A percentile compares a stretch with the other conserved stretches of the same genome.
phyloP scores from a whole-genome alignment of 106 monocot genomes.

The Allium sativum region DNA sequence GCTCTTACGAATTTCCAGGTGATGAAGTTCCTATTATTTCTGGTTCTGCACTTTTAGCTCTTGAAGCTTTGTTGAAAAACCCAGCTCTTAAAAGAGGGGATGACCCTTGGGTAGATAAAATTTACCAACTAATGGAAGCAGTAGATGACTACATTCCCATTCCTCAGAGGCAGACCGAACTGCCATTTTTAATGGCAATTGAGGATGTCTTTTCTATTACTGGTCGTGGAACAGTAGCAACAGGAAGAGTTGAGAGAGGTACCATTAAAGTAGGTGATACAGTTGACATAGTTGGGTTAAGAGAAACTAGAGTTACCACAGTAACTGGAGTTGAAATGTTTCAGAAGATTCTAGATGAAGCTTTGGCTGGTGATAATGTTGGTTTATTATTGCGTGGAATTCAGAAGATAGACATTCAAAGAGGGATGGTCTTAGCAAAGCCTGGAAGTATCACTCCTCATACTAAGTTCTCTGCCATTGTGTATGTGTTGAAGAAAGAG shows the following conservation, averaged over 20 bases:
- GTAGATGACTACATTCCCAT: slow-evolving; percentile 90
- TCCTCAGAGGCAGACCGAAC: slow-evolving; percentile 78
- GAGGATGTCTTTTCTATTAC: slow-evolving; percentile 99
- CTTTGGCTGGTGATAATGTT: slow-evolving; percentile 67
- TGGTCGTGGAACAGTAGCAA: slow-evolving; percentile 85
- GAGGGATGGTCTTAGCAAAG: slow-evolving; percentile 69
- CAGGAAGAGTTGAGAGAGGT: slow-evolving; percentile 77
- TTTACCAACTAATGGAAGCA: slow-evolving; percentile 68
- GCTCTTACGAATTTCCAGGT: slow-evolving; percentile 81
- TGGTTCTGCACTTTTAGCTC: slow-evolving; percentile 84
- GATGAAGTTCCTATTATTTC: slow-evolving; percentile 83
- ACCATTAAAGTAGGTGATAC: slow-evolving; percentile 61
- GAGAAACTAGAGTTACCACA: slow-evolving; percentile 51
- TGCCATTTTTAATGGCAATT: slow-evolving; percentile 81
- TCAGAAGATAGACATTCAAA: slow-evolving; percentile 54
- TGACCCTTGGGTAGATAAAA: slow-evolving; percentile 79
- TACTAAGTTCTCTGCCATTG: slow-evolving; percentile 53
- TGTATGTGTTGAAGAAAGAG: slow-evolving; percentile 75
- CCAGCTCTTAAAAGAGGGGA: slow-evolving; percentile 72
- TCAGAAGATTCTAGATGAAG: slow-evolving; percentile 80
- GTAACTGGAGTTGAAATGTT: slow-evolving; percentile 90
- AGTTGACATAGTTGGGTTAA: slow-evolving; percentile 53
- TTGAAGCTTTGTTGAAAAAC: slow-evolving; percentile 71
- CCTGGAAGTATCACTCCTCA: slow-evolving; percentile 73
- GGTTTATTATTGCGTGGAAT: slow-evolving; percentile 65